A percentile compares a stretch with the other conserved stretches of the same genome.
phyloP scores from a whole-genome alignment of 768 basidiomycete species.

The Mycena galericulata region DNA sequence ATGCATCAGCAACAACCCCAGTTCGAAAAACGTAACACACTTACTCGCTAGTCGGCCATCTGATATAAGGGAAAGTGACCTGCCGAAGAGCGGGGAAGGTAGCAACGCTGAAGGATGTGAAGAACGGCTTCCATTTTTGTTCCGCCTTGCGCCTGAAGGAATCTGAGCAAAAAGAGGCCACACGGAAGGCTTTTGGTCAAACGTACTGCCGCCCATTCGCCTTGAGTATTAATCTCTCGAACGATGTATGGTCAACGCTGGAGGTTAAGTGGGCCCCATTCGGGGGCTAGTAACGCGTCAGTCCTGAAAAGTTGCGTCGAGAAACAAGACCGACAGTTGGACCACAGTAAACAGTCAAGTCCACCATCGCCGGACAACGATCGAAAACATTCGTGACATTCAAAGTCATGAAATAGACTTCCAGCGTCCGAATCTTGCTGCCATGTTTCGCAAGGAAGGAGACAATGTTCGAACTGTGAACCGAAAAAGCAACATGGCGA shows the following conservation, averaged over 20 bases:
- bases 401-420: not conserved
- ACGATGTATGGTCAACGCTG: not conserved
- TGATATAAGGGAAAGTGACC: not conserved
- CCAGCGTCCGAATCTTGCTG: slow-evolving; percentile 14
- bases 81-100: not conserved
- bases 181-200: too few relatives aligned
- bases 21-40: not conserved
- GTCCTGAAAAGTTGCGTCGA: not conserved
- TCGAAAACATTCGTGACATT: slow-evolving; percentile 4
- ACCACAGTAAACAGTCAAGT: slow-evolving; percentile 20
- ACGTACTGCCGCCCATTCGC: slow-evolving; percentile 7
- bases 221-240: slow-evolving; percentile 17
- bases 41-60: slow-evolving; percentile 12
- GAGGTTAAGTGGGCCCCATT: not conserved
- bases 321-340: not conserved
- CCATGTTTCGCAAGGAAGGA: slow-evolving; percentile 27
- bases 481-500: not conserved
- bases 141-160: slow-evolving; percentile 11
- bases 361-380: slow-evolving; percentile 16
- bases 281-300: slow-evolving; percentile 1
- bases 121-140: slow-evolving; percentile 22
- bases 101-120: not conserved
- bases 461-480: not conserved
- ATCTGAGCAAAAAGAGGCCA: not conserved
- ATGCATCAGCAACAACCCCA: not conserved